Base-by-base conservation (phyloP, 441 rosid species). In the Gossypium gossypioides region DNA sequence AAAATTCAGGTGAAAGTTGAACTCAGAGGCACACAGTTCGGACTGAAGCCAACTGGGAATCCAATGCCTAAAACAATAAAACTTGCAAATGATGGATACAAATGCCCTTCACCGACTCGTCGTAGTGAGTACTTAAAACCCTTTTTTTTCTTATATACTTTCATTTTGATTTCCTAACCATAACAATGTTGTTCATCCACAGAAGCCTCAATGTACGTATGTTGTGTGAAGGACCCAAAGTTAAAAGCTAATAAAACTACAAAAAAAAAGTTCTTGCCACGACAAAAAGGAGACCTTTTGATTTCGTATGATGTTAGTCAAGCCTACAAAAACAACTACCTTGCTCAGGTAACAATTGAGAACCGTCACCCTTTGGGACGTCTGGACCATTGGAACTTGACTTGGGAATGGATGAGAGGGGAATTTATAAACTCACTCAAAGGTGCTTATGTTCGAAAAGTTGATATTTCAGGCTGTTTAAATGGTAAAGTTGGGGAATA, bases 41-140 rank as follows among this genome's bases (percentile, higher is more conserved):
- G 92, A 4, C 81, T 84, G 24, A 82, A 21, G 72, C 80, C 82
- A 2, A 44, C 77, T 0, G 79, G 51, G 46, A 79, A 76, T 22
- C 89, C 89, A 3, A 21, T 88, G 87, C 89, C 92, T 3, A 86
- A 59, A 75, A 61, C 77, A 6, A 82, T 86, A 56, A 75, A 77
- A 71, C 89, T 86, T 27, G 75, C 16, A 4, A 83, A 88, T 21
- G 84, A 84, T 21, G 89, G 88, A 56, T 86, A 80, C 75, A 73
- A 80, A 64, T 88, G 92, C 74, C 92, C 89, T 18, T 73, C 77
- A 2, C 59, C 88, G 8, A 82, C 71, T 42, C 18, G 42, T 1
- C 67, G 56, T 3, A 82, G 88, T 87, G 67, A 72, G 52, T 40
- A 19, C 55, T 29, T 13, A 15, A n/a, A 13, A 1, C 10, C 2